A percentile compares a stretch with the other conserved stretches of the same genome.
Evolutionary conservation across 176 grass and related monocot species (phyloP).

Genomic region (Zoysia pacifica): DNA sequence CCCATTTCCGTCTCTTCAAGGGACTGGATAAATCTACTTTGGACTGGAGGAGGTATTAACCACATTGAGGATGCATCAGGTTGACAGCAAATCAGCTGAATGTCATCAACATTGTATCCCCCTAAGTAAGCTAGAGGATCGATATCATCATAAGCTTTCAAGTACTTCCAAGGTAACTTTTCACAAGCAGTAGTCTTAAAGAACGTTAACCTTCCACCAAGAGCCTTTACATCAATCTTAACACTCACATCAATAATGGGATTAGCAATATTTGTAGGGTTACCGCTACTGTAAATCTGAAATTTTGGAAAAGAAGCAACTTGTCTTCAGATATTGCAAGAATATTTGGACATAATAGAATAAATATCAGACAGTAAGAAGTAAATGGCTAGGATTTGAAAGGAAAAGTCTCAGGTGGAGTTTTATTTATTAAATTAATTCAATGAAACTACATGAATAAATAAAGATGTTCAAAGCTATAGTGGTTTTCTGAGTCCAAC

Average conservation of each 20-base stretch:
- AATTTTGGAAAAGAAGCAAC: slow-evolving; percentile 37
- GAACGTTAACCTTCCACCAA: slow-evolving; percentile 78
- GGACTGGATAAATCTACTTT: slow-evolving; percentile 69
- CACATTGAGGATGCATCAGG: slow-evolving; percentile 90
- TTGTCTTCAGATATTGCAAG: slow-evolving; percentile 18
- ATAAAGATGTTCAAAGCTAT: slow-evolving; percentile 1
- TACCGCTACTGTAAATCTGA: slow-evolving; percentile 99
- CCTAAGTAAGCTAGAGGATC: slow-evolving; percentile 76
- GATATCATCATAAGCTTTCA: slow-evolving; percentile 55
- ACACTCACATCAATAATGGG: slow-evolving; percentile 91
- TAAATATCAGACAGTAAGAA: neutral
- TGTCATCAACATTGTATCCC: slow-evolving; percentile 86
- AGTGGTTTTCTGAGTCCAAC: neutral
- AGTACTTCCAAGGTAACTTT: slow-evolving; percentile 72
- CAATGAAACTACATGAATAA: neutral
- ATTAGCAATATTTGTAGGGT: slow-evolving; percentile 98
- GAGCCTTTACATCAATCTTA: slow-evolving; percentile 94
- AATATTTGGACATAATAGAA: slow-evolving; percentile 11
- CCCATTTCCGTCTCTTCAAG: slow-evolving; percentile 54
- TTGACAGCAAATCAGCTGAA: slow-evolving; percentile 96
- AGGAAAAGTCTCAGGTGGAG: neutral
- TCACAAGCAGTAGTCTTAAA: slow-evolving; percentile 85
- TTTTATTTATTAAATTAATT: neutral
- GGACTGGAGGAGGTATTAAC: slow-evolving; percentile 80
- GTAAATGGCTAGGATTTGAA: slow-evolving; percentile 16